Conservation (phyloP, 2,329 filamentous ascomycete genomes). For the Epichloe gansuensis region DNA sequence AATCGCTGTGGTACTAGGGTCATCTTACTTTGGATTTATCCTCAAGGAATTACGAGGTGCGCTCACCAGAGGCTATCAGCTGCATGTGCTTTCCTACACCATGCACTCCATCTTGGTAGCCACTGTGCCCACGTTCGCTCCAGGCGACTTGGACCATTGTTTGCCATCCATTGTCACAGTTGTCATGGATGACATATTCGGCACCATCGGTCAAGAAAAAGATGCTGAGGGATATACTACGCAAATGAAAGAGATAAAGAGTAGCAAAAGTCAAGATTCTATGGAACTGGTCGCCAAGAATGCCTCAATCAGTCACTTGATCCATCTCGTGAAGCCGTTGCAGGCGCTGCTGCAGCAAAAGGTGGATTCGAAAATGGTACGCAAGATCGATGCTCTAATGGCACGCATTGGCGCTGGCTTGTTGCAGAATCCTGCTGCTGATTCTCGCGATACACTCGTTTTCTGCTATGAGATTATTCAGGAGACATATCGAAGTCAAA, state of each 20-base stretch:
- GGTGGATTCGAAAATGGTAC: slow-evolving; percentile 67
- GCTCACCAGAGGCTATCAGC: slow-evolving; percentile 74
- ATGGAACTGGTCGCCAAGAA: slow-evolving; percentile 86
- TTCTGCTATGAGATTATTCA: slow-evolving; percentile 95
- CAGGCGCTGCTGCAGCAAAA: slow-evolving; percentile 70
- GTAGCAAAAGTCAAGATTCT: slow-evolving; percentile 94
- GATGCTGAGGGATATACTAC: slow-evolving; percentile 91
- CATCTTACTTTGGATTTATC: slow-evolving; percentile 81
- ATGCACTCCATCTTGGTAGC: slow-evolving; percentile 81
- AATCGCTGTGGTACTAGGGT: slow-evolving; percentile 68
- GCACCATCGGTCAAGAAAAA: slow-evolving; percentile 83
- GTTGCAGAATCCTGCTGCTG: slow-evolving; percentile 65
- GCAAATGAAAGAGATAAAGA: slow-evolving; percentile 95
- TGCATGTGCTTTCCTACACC: slow-evolving; percentile 90
- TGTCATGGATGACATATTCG: slow-evolving; percentile 97
- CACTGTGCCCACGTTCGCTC: slow-evolving; percentile 56
- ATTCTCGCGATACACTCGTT: slow-evolving; percentile 70
- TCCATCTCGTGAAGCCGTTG: slow-evolving; percentile 65
- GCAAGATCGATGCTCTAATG: slow-evolving; percentile 83
- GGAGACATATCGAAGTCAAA: slow-evolving; percentile 60
- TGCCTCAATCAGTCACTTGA: slow-evolving; percentile 60
- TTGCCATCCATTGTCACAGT: slow-evolving; percentile 64
- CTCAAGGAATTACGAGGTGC: slow-evolving; percentile 79
- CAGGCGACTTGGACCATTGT: slow-evolving; percentile 85
- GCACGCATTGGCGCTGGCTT: slow-evolving; percentile 73